Conservation (phyloP, 805 yeast genomes). For the Danielia oregonensis region DNA sequence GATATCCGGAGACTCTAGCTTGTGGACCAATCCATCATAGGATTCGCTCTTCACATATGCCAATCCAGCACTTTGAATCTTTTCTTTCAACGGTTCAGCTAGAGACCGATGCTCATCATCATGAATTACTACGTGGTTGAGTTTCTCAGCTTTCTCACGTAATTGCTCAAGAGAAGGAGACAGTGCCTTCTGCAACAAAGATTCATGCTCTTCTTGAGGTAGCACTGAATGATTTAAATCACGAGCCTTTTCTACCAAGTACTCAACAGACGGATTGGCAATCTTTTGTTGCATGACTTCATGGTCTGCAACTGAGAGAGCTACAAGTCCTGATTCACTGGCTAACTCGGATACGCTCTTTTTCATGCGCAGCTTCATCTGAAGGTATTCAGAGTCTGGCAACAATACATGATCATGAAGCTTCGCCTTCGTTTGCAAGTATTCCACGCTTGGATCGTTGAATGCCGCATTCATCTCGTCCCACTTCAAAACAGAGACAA, state of each 20-base stretch:
- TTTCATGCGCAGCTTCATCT: constrained; percentile 1
- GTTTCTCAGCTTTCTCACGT: constrained; percentile 2
- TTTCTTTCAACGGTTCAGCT: constrained; percentile 8
- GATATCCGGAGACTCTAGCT: neutral
- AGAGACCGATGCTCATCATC: neutral
- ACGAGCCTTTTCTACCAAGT: constrained; percentile 6
- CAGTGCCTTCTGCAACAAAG: constrained; percentile 8
- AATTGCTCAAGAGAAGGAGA: constrained; percentile 6
- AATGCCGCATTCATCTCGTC: neutral
- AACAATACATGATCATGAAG: constrained; percentile 5
- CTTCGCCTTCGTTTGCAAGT: constrained; percentile 6
- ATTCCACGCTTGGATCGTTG: constrained; percentile 5
- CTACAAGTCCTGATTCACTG: constrained; percentile 5
- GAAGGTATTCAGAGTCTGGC: neutral
- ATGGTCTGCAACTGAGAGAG: constrained; percentile 6
- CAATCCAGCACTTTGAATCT: constrained; percentile 8
- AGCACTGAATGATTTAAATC: constrained; percentile 4
- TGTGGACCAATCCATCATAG: constrained; percentile 4
- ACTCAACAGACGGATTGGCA: constrained; percentile 11
- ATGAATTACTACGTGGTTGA: constrained; percentile 2
- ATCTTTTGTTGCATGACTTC: constrained; percentile 4
- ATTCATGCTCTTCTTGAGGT: constrained; percentile 6
- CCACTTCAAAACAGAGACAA: neutral
- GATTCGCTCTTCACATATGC: constrained; percentile 8
- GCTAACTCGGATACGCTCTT: constrained; percentile 8